Evolutionary conservation across 2,329 filamentous ascomycete species (phyloP).

Genomic region (Monosporascus sp.): DNA sequence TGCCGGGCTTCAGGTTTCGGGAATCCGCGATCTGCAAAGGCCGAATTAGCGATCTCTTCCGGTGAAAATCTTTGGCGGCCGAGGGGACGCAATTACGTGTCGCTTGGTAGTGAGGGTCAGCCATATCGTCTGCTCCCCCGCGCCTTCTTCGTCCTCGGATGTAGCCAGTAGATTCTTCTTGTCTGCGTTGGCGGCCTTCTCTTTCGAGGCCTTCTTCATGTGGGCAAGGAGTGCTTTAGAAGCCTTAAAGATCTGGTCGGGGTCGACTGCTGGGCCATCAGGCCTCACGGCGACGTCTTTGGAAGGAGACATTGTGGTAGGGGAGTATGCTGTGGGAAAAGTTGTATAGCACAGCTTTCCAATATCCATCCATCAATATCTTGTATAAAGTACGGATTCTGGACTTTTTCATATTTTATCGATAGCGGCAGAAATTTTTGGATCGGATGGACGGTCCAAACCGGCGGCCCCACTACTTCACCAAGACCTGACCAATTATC

Average conservation of each 20-base stretch:
- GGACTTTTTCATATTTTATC: not conserved
- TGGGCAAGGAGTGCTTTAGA: constrained; percentile 58
- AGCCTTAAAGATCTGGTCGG: constrained; percentile 54
- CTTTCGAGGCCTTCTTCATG: constrained; percentile 52
- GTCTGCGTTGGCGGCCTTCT: constrained; percentile 37
- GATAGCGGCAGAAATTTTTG: constrained; percentile 1
- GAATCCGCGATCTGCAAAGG: not conserved
- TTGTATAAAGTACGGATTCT: too few relatives aligned
- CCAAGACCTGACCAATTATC: not conserved
- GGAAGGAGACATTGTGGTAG: constrained; percentile 34
- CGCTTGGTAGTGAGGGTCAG: constrained; percentile 60
- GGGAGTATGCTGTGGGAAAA: not conserved
- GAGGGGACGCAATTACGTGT: constrained; percentile 65
- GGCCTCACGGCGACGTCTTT: constrained; percentile 30
- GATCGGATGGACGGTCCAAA: not conserved
- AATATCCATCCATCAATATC: too few relatives aligned
- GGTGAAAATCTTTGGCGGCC: constrained; percentile 24
- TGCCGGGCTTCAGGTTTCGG: constrained; percentile 65
- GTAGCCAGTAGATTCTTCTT: constrained; percentile 54
- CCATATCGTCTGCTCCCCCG: constrained; percentile 52
- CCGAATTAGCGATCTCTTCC: not conserved
- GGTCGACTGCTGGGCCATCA: constrained; percentile 29
- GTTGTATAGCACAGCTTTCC: too few relatives aligned
- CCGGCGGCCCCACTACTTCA: not conserved
- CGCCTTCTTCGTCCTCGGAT: constrained; percentile 37